These are phyloP conservation scores for Colletotrichum eremochloae DNA, from an alignment of 2,329 filamentous ascomycete genomes.

Conservation along the genomic window DNA sequence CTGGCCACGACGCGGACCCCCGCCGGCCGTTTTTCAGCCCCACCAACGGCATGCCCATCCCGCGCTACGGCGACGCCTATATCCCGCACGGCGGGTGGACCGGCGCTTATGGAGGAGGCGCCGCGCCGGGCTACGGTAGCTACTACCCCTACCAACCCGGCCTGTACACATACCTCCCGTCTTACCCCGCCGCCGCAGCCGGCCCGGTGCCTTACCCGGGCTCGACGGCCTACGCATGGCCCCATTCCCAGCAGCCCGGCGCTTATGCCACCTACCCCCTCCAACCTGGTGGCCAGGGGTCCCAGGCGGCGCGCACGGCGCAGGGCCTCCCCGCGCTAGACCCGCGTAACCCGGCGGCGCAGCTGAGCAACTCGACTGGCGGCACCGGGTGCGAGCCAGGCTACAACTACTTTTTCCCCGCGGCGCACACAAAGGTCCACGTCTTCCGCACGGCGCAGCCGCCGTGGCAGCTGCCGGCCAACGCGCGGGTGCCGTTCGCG, in stretches of 20 bases:
- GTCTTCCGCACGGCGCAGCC: conserved; percentile 64
- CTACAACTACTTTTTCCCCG: conserved; percentile 73
- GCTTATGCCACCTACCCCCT: conserved; percentile 43
- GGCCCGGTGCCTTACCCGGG: conserved; percentile 20
- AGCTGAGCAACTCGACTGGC: conserved; percentile 69
- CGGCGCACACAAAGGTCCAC: conserved; percentile 70
- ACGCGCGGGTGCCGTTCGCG: conserved; percentile 60
- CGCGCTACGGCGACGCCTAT: conserved; percentile 54
- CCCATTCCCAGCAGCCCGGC: conserved; percentile 25
- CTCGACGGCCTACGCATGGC: conserved; percentile 26
- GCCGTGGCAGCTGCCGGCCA: conserved; percentile 66
- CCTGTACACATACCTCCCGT: conserved; percentile 45
- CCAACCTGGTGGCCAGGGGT: conserved; percentile 56
- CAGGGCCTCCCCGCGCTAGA: conserved; percentile 59
- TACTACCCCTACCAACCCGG: conserved; percentile 53
- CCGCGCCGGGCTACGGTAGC: conserved; percentile 18
- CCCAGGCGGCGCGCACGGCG: conserved; percentile 54
- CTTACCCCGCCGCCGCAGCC: conserved; percentile 23
- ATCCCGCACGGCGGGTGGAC: conserved; percentile 51
- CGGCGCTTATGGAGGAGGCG: conserved; percentile 11
- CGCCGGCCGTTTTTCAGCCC: conserved; percentile 52
- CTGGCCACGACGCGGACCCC: conserved; percentile 54
- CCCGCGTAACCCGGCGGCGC: conserved; percentile 62
- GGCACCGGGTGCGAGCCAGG: conserved; percentile 71
- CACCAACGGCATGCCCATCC: conserved; percentile 46